phyloP scores from a whole-genome alignment of 176 grass and related monocot genomes.

The Avena eriantha region DNA sequence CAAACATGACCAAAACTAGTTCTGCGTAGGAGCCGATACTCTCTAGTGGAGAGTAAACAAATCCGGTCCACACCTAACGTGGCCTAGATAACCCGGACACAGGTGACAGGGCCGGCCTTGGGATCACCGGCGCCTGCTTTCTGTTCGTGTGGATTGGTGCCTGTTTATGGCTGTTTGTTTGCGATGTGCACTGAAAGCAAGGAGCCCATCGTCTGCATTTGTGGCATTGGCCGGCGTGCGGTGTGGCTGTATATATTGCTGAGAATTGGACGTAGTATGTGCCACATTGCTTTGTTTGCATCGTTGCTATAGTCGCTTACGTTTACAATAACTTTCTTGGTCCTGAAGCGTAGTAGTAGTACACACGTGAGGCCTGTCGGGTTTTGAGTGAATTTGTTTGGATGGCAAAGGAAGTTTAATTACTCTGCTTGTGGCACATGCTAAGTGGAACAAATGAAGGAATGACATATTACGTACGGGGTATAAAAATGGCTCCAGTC shows the following conservation, averaged over 20 bases:
- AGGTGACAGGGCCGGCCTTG: slow-evolving; percentile 35
- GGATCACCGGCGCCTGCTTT: slow-evolving; percentile 22
- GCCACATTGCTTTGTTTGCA: background rate
- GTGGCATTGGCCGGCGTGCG: background rate
- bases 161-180: slow-evolving; percentile 23
- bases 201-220: background rate
- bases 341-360: background rate
- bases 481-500: too few relatives aligned
- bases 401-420: too few relatives aligned
- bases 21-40: background rate
- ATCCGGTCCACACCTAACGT: background rate
- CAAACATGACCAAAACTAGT: slow-evolving; percentile 19
- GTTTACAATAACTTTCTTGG: background rate
- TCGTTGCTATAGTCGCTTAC: background rate
- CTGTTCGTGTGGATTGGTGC: slow-evolving; percentile 30
- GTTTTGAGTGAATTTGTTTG: background rate
- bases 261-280: background rate
- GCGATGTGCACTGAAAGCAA: slow-evolving; percentile 67
- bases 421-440: too few relatives aligned
- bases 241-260: background rate
- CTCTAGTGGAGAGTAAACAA: background rate
- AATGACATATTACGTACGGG: too few relatives aligned
- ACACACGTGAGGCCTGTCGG: background rate
- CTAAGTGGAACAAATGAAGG: too few relatives aligned
- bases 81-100: background rate